Percentiles rank a stretch among this genome's conserved stretches.
These are phyloP conservation scores for Pseudotsuga menziesii DNA, from an alignment of 75 land plant species.

Conservation along the genomic window DNA sequence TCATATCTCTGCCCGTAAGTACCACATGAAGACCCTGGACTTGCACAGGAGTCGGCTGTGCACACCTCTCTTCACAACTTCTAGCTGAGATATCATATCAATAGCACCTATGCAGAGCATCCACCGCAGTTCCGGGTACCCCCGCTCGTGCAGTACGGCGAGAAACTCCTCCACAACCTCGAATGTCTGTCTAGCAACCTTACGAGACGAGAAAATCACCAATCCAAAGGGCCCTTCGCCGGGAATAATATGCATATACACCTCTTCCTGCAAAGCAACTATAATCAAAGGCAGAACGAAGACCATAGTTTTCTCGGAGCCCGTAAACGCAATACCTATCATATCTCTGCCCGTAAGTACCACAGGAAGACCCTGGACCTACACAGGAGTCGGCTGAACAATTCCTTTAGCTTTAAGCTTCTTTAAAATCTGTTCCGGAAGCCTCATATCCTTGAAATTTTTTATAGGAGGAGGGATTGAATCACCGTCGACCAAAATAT, in stretches of 20 bases:
- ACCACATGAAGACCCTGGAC: too few relatives aligned
- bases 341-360: constrained; percentile 27
- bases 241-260: constrained; percentile 61
- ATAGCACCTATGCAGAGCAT: constrained; percentile 92
- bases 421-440: not conserved
- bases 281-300: constrained; percentile 24
- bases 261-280: constrained; percentile 29
- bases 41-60: too few relatives aligned
- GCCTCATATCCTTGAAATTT: constrained; percentile 5
- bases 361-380: not conserved
- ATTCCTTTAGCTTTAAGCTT: not conserved
- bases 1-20: too few relatives aligned
- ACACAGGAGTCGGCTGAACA: not conserved
- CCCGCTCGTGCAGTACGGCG: constrained; percentile 35
- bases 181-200: constrained; percentile 90
- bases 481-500: constrained; percentile 79
- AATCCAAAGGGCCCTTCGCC: constrained; percentile 94
- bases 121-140: constrained; percentile 67
- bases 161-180: constrained; percentile 86
- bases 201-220: constrained; percentile 82
- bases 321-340: constrained; percentile 40
- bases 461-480: constrained; percentile 74
- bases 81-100: constrained; percentile 86
- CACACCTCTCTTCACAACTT: constrained; percentile 83
- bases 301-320: constrained; percentile 30